Evolutionary conservation across 2,329 filamentous ascomycete genomes (phyloP), one percentile per base, ranked within the genome.

Genomic region (Karstenula rhodostoma): DNA sequence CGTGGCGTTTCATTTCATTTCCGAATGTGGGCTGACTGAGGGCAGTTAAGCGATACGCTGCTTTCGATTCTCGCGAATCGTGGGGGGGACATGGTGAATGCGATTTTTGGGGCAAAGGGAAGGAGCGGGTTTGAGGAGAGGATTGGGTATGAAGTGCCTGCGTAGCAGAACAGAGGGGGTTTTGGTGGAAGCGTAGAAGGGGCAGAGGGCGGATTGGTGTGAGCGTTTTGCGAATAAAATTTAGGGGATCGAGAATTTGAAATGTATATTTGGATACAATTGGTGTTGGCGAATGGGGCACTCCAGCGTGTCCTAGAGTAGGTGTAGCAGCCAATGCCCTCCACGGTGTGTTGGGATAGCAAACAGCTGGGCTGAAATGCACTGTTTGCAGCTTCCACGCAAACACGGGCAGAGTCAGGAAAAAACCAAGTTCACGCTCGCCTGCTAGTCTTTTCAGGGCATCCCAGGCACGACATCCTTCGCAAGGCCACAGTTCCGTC

Each of bases 51-150:
- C 75, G 91, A 96, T 77, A 92, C 90, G 49, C 84, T 96, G 55
- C 84, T 96, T 55, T 94, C 91, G 2, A 90, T 95, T 63, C 82
- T 95, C 63, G 87, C 91, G 7, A 87, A 89, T 27, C 83, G 92
- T 57, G 90, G 90, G 35, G 91, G 90, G 27, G 91, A 95, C 79
- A 88, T 95, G 74, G 90, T 94, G 19, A 79, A 89, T 61, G 90
- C 88, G 37, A 89, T 95, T 62, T 95, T 95, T 76, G 85, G 73
- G 58, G 72, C 72, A 65, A 64, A 61, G 19, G 53, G 65, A 9
- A 67, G 66, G 25, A 17, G 37, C 22, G 51, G 37, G 43, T 74
- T 69, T 19, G 67, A 57, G 55, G 57, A 76, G 40, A 67, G 66
- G 40, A 37, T 73, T 33, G 69, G 68, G 13, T 73, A 69, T 58